Conservation (phyloP, 495 filamentous ascomycete species). For the Xylaria acuta region DNA sequence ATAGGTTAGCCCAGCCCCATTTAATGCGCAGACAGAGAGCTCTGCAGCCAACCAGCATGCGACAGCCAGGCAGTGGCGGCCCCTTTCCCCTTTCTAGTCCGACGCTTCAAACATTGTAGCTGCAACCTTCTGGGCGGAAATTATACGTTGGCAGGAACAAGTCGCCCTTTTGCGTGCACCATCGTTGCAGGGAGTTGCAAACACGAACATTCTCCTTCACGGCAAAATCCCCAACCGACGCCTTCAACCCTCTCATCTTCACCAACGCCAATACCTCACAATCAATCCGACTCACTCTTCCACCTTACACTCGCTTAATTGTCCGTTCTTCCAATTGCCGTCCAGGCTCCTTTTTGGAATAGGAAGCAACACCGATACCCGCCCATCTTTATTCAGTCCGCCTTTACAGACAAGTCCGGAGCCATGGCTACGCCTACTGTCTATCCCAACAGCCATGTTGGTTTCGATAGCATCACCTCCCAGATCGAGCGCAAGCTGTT, state of each 20-base stretch:
- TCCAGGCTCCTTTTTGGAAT: slow-evolving; percentile 54
- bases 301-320: slow-evolving; percentile 28
- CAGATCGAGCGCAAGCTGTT: slow-evolving; percentile 99
- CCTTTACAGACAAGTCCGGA: slow-evolving; percentile 28
- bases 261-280: slow-evolving; percentile 31
- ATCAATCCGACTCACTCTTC: slow-evolving; percentile 26
- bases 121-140: slow-evolving; percentile 53
- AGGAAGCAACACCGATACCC: slow-evolving; percentile 39
- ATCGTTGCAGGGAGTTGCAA: slow-evolving; percentile 27
- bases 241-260: slow-evolving; percentile 33
- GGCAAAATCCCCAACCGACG: slow-evolving; percentile 36
- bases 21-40: slow-evolving; percentile 14
- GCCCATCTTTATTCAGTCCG: slow-evolving; percentile 37
- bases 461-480: slow-evolving; percentile 98
- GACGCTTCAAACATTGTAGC: slow-evolving; percentile 30
- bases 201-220: slow-evolving; percentile 40
- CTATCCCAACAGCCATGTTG: slow-evolving; percentile 95
- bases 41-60: slow-evolving; percentile 25
- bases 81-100: slow-evolving; percentile 19
- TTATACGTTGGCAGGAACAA: slow-evolving; percentile 55
- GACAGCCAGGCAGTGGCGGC: slow-evolving; percentile 1
- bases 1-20: slow-evolving; percentile 1
- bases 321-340: slow-evolving; percentile 40
- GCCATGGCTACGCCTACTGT: slow-evolving; percentile 63
- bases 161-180: too few relatives aligned